Conservation (phyloP, 2,329 filamentous ascomycete species). For the Penicillium sp. region DNA sequence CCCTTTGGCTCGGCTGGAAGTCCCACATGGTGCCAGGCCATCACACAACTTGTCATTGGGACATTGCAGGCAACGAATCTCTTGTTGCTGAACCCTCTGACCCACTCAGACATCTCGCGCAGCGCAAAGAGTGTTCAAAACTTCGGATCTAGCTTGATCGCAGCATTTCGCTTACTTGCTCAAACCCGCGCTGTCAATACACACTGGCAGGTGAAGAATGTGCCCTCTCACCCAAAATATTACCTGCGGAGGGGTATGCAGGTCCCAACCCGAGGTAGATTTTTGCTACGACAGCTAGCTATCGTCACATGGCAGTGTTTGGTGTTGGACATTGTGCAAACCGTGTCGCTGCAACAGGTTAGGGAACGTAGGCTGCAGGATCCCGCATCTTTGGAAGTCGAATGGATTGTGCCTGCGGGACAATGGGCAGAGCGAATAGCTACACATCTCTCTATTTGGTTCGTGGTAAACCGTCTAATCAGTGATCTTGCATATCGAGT, state of each 20-base stretch:
- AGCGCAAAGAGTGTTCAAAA: neutral
- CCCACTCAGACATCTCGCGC: neutral
- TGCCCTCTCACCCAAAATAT: constrained; percentile 7
- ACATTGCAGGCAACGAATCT: constrained; percentile 4
- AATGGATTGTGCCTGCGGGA: constrained; percentile 7
- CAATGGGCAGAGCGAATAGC: constrained; percentile 12
- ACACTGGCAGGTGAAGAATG: constrained; percentile 9
- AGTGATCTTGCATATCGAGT: constrained; percentile 19
- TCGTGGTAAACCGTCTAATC: constrained; percentile 13
- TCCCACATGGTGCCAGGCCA: constrained; percentile 10
- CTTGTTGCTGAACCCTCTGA: constrained; percentile 10
- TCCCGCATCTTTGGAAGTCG: neutral
- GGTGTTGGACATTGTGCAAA: constrained; percentile 10
- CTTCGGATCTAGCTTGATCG: neutral
- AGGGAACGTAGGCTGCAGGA: neutral
- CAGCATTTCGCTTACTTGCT: neutral
- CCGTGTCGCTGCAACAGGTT: neutral
- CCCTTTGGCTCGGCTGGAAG: constrained; percentile 9
- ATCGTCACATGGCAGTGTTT: constrained; percentile 11
- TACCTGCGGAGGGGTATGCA: neutral
- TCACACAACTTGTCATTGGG: constrained; percentile 4
- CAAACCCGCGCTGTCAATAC: constrained; percentile 9
- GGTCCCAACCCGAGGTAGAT: neutral
- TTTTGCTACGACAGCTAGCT: constrained; percentile 6
- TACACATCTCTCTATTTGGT: constrained; percentile 12